A percentile compares a stretch with the other conserved stretches of the same genome.
Conservation (phyloP, 306 rosid genomes). For the Trichosanthes truncata region DNA sequence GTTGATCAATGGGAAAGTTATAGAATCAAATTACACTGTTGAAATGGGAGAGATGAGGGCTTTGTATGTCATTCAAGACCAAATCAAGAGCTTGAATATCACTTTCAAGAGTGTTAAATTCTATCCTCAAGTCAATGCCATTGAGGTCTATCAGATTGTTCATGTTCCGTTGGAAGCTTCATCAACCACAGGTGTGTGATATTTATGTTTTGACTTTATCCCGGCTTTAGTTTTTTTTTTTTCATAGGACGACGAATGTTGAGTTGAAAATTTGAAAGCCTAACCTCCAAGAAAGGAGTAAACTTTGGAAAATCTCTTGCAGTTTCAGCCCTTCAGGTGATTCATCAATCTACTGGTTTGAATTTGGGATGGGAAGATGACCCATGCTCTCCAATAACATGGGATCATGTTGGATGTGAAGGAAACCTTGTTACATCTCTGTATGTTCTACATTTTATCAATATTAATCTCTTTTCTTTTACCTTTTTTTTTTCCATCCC, state of each 20-base stretch:
- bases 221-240: neutral
- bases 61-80: constrained; percentile 34
- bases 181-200: constrained; percentile 72
- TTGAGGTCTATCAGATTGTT: constrained; percentile 73
- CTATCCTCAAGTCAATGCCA: constrained; percentile 82
- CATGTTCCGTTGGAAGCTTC: constrained; percentile 68
- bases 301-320: constrained; percentile 22
- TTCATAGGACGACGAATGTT: too few relatives aligned
- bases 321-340: constrained; percentile 85
- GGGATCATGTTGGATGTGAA: constrained; percentile 74
- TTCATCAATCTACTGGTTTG: constrained; percentile 69
- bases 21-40: constrained; percentile 53
- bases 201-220: neutral
- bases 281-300: too few relatives aligned
- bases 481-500: neutral
- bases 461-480: neutral
- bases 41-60: constrained; percentile 47
- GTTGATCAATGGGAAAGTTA: constrained; percentile 46
- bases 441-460: constrained; percentile 26
- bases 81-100: constrained; percentile 49
- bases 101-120: constrained; percentile 44
- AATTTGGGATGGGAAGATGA: constrained; percentile 93
- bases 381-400: constrained; percentile 75
- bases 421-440: constrained; percentile 66
- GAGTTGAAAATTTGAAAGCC: too few relatives aligned